A percentile compares a stretch with the other conserved stretches of the same genome.
These are phyloP conservation scores for Linderniella brevidens DNA, from an alignment of 257 asterid genomes.

Conservation along the genomic window DNA sequence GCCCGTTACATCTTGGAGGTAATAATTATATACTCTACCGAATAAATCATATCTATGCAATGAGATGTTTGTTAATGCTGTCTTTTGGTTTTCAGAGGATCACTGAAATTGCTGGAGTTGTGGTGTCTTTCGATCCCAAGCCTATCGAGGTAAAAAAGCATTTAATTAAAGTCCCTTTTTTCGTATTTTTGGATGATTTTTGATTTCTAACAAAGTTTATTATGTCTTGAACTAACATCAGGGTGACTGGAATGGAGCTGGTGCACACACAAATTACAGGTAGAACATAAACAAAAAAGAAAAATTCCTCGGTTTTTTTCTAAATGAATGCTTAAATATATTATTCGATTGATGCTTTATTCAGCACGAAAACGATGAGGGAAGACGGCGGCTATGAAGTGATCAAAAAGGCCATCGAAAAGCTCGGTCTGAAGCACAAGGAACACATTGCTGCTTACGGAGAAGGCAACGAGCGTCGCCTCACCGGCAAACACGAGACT, in stretches of 20 bases:
- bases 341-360: neutral
- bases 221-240: too few relatives aligned
- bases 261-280: conserved; percentile 91
- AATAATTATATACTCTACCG: neutral
- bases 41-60: neutral
- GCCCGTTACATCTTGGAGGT: conserved; percentile 84
- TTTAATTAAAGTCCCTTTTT: neutral
- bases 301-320: too few relatives aligned
- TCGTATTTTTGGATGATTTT: neutral
- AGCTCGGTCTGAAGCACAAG: conserved; percentile 62
- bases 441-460: conserved; percentile 93
- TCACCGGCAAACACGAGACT: conserved; percentile 86
- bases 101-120: conserved; percentile 74
- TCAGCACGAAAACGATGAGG: conserved; percentile 81
- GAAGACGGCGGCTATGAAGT: conserved; percentile 53
- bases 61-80: neutral
- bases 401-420: conserved; percentile 73
- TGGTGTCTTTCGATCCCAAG: conserved; percentile 79
- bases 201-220: too few relatives aligned
- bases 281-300: too few relatives aligned
- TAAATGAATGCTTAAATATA: neutral
- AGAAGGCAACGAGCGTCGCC: conserved; percentile 86
- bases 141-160: conserved; percentile 51
- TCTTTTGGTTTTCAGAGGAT: conserved; percentile 39
- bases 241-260: conserved; percentile 99